Conservation (phyloP, 2,329 filamentous ascomycete species). For the Colletotrichum sidae region DNA sequence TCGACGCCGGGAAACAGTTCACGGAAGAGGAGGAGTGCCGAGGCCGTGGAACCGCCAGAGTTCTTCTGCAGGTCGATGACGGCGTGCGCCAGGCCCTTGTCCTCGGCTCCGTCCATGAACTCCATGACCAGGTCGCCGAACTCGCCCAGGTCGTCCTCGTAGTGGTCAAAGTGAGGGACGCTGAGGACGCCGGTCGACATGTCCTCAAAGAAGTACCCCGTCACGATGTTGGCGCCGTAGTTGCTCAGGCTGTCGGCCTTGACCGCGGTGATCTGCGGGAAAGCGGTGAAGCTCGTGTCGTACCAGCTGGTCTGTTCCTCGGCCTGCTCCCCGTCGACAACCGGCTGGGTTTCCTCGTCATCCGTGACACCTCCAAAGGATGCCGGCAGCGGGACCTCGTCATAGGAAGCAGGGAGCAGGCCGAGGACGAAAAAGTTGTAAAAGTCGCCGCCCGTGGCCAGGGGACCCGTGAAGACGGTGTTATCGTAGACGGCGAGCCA, state of each 20-base stretch:
- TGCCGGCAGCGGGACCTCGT: constrained; percentile 2
- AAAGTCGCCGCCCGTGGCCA: constrained; percentile 28
- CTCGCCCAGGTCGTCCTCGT: constrained; percentile 16
- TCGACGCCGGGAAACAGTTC: constrained; percentile 17
- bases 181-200: constrained; percentile 28
- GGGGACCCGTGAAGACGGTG: constrained; percentile 21
- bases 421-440: constrained; percentile 32
- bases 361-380: background rate
- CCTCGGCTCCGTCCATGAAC: constrained; percentile 9
- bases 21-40: constrained; percentile 18
- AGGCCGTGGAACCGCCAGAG: constrained; percentile 20
- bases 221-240: constrained; percentile 16
- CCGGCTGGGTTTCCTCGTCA: background rate
- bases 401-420: constrained; percentile 18
- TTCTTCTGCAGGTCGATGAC: constrained; percentile 24
- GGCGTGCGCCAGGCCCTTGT: background rate
- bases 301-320: background rate
- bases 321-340: background rate
- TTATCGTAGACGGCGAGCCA: constrained; percentile 31
- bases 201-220: constrained; percentile 27
- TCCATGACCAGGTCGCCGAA: constrained; percentile 8
- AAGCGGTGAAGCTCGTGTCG: constrained; percentile 6
- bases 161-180: constrained; percentile 28
- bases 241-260: constrained; percentile 13
- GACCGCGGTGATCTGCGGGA: background rate